Percentiles rank a stretch among this genome's conserved stretches.
These are phyloP conservation scores for Kitagawia praeruptora DNA, from an alignment of 129 eudicot genomes.

Conservation along the genomic window DNA sequence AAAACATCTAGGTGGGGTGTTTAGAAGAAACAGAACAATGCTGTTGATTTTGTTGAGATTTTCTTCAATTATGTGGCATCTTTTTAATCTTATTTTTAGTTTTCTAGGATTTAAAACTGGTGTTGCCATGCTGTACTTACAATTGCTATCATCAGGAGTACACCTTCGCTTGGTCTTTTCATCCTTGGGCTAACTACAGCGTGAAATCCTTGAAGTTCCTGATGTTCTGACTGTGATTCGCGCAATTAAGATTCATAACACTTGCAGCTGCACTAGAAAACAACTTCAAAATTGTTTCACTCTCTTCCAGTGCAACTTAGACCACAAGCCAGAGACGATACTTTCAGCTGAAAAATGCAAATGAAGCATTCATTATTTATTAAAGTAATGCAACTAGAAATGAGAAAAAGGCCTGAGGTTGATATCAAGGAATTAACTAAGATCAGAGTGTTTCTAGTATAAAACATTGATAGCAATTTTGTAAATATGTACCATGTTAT, in stretches of 20 bases:
- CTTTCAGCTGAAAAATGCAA: not conserved
- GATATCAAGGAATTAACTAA: no score
- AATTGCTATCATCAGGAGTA: not conserved
- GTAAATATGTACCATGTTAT: no score
- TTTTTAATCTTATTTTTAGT: not conserved
- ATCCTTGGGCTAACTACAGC: not conserved
- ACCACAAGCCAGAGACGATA: not conserved
- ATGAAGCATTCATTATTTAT: no score
- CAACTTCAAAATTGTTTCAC: not conserved
- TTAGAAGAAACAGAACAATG: not conserved
- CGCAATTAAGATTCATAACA: not conserved
- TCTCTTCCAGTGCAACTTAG: not conserved
- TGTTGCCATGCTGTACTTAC: not conserved
- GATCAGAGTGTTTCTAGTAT: no score
- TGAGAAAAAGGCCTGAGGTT: no score
- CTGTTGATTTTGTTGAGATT: constrained; percentile 9
- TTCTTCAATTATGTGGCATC: not conserved
- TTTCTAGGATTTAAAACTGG: not conserved
- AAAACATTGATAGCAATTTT: no score
- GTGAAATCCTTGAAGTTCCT: not conserved
- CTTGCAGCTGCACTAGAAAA: not conserved
- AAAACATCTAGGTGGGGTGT: constrained; percentile 10
- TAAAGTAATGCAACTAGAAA: no score
- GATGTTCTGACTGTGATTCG: not conserved
- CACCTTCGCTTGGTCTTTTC: not conserved